Evolutionary conservation across 225 moss, liverwort and hornwort genomes (phyloP).

Genomic region (Pseudisothecium myosuroides): DNA sequence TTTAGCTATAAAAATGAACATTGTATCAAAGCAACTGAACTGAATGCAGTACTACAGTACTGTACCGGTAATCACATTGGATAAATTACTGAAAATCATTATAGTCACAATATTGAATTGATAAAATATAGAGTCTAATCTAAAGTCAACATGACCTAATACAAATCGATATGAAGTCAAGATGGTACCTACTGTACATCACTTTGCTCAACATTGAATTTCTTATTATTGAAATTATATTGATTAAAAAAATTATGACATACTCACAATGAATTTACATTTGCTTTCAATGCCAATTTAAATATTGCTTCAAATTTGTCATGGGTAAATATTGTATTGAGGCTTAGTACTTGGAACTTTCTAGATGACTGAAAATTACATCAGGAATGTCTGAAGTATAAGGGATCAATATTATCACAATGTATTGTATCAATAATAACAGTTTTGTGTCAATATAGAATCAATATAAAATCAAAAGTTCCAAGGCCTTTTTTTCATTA

Average conservation of each 20-base stretch:
- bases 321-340: background rate
- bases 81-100: background rate
- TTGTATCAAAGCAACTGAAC: background rate
- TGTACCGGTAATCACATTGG: background rate
- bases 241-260: background rate
- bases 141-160: background rate
- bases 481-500: background rate
- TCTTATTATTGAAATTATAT: background rate
- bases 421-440: background rate
- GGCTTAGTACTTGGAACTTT: background rate
- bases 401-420: background rate
- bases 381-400: background rate
- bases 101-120: background rate
- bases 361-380: background rate
- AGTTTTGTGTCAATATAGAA: background rate
- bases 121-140: background rate
- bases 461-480: background rate
- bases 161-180: background rate
- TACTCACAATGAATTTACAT: background rate
- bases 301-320: background rate
- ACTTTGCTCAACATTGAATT: background rate
- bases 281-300: background rate
- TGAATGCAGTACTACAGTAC: no score
- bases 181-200: background rate
- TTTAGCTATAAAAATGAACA: background rate